Conservation (phyloP, 805 yeast genomes). For the Komagataella populi region DNA sequence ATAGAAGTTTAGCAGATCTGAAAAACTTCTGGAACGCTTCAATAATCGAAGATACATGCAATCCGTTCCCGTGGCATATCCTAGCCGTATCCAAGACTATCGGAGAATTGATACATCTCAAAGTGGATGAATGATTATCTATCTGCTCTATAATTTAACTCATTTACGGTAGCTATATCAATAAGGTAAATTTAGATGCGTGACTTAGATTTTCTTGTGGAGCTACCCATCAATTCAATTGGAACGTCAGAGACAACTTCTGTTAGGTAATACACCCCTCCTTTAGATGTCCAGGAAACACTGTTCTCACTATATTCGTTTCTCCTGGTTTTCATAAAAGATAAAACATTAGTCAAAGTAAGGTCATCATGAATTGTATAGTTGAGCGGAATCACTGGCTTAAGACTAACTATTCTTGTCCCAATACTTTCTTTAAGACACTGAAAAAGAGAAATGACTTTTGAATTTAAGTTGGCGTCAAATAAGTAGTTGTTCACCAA, state of each 20-base stretch:
- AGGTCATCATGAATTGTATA: constrained; percentile 38
- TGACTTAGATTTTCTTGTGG: background rate
- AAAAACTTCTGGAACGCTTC: constrained; percentile 22
- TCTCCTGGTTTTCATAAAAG: constrained; percentile 48
- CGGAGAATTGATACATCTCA: constrained; percentile 43
- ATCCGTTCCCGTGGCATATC: constrained; percentile 51
- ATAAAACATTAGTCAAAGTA: constrained; percentile 37
- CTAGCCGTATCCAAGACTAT: constrained; percentile 51
- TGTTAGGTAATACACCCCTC: constrained; percentile 66
- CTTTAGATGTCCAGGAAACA: constrained; percentile 86
- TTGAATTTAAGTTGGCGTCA: constrained; percentile 57
- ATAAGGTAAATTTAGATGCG: background rate
- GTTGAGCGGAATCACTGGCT: constrained; percentile 68
- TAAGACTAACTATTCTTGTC: constrained; percentile 64
- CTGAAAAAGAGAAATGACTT: constrained; percentile 50
- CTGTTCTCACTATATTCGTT: constrained; percentile 53
- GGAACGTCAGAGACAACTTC: constrained; percentile 28
- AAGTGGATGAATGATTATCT: constrained; percentile 20
- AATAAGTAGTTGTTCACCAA: constrained; percentile 77
- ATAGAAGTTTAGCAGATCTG: constrained; percentile 37
- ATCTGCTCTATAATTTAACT: constrained; percentile 3
- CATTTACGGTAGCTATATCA: too few relatives aligned
- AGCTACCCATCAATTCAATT: background rate
- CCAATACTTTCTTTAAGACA: constrained; percentile 48
- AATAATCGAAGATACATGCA: constrained; percentile 1